Percentiles rank a stretch among this genome's conserved stretches.
Evolutionary conservation across 768 basidiomycete genomes (phyloP).

Genomic region (Rhizopogon sp.): DNA sequence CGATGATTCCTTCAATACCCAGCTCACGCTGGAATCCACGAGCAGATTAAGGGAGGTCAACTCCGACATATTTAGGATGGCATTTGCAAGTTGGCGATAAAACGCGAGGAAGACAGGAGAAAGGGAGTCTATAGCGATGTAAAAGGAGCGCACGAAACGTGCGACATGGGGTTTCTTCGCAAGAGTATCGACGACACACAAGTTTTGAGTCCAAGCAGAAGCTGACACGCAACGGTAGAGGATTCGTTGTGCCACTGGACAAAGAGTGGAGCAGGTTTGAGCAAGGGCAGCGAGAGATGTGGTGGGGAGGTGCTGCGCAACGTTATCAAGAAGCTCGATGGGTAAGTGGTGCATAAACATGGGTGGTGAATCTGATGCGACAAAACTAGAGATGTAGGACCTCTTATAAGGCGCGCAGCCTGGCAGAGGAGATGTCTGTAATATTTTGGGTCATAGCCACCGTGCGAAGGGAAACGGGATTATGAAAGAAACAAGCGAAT

Average conservation of each 20-base stretch:
- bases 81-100: slow-evolving; percentile 44
- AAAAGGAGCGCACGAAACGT: slow-evolving; percentile 54
- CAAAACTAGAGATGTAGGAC: background rate
- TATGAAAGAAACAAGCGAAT: slow-evolving; percentile 8
- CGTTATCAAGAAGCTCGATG: slow-evolving; percentile 54
- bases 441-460: slow-evolving; percentile 32
- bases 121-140: slow-evolving; percentile 44
- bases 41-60: slow-evolving; percentile 48
- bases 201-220: slow-evolving; percentile 39
- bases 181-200: slow-evolving; percentile 49
- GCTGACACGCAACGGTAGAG: slow-evolving; percentile 59
- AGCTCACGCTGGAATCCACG: slow-evolving; percentile 46
- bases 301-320: slow-evolving; percentile 34
- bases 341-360: slow-evolving; percentile 52
- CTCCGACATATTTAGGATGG: slow-evolving; percentile 57
- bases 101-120: slow-evolving; percentile 39
- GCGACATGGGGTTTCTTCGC: slow-evolving; percentile 55
- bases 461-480: slow-evolving; percentile 22
- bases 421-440: background rate
- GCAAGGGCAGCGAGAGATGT: slow-evolving; percentile 46
- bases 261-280: slow-evolving; percentile 34
- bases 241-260: slow-evolving; percentile 47
- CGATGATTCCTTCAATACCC: slow-evolving; percentile 39
- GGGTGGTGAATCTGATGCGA: slow-evolving; percentile 8
- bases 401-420: slow-evolving; percentile 9